Base-by-base conservation (phyloP, 23 red algal genomes). In the Chondrus crispus region DNA sequence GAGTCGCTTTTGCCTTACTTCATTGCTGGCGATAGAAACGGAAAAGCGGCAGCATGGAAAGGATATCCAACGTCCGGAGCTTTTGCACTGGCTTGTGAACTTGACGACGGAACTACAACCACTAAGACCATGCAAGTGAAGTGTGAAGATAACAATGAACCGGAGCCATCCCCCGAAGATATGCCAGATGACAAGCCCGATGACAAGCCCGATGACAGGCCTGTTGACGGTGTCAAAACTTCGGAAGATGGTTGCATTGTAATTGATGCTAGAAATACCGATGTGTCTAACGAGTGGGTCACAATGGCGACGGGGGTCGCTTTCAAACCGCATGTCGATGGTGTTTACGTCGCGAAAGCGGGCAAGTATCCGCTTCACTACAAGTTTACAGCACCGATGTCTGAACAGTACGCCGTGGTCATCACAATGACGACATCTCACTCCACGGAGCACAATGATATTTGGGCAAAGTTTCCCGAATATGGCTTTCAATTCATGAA, bases 361-460 rank as follows among this genome's bases (percentile, higher is more conserved):
- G 84, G 68, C 3, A 19, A 3, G 19, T 64, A 33, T 20, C 49
- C 53, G 10, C 37, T 90, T 36, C 42, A 20, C 7, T 90, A 90
- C 49, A 37, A 53, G 11, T 90, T 90, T 53, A 57, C 40, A 50
- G 71, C 87, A 4, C 53, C 74, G 36, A 5, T 66, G 5, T 37
- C 87, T 5, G 47, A 6, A 2, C 68, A 72, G 64, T 81, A 69
- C 44, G 72, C 47, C 5, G 8, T 90, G 53, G 72, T 72, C 5
- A 46, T 90, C 50, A 73, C 78, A 13, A 90, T 90, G 87, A 53
- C 72, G 10, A 90, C 87, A n/a, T 38, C 26, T 10, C 55, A 81
- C 41, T 50, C 50, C 8, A 63, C 53, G 9, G 87, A 90, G 38
- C 87, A 90, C 46, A 90, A 90, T 42, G 87, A 90, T 32, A 37